Base-by-base conservation (phyloP, 176 grass and related monocot genomes). In the Phoenix dactylifera region DNA sequence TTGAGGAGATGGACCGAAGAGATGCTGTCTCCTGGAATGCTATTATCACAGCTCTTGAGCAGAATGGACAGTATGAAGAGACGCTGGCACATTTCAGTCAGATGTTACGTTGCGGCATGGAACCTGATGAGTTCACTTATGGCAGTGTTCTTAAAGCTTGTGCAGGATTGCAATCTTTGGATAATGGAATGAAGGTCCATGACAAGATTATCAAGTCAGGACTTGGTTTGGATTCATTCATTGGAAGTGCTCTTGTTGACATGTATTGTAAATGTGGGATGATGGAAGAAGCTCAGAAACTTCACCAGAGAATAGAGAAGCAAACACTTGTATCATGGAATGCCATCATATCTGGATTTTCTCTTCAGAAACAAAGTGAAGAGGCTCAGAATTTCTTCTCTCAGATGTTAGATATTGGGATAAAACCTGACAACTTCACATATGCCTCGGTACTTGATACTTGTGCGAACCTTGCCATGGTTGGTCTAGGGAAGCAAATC, bases 181-280 rank as follows among this genome's bases (percentile, higher is more conserved):
- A 84, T 67, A 76, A 80, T 63, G 86, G 90, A 26, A 57, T 79
- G 66, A 77, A 75, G 59, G 64, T 95, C 72, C 86, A 95, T 76
- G 72, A 70, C 73, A 90, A 87, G 60, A 56, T 87, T 52, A 90
- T 95, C 59, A 90, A 95, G 64, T 95, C 90, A 24, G 80, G 83
- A 50, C 67, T 95, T 79, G 77, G 90, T 58, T 66, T 72, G 24
- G 74, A 87, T 86, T 53, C 60, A 22, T 95, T 95, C 70, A 64
- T 95, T 24, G 79, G 55, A 17, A 89, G 83, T 85, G 75, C 74
- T 63, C 67, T 87, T 76, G 77, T 95, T 81, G 80, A 82, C 64
- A 90, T 90, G 90, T 95, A 95, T 66, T 86, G 90, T 72, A 95
- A 95, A 50, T 87, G 86, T 29, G 68, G 86, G 39, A 74, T 81